Evolutionary conservation across 768 basidiomycete genomes (phyloP).

Genomic region (Auriscalpium microsporum): DNA sequence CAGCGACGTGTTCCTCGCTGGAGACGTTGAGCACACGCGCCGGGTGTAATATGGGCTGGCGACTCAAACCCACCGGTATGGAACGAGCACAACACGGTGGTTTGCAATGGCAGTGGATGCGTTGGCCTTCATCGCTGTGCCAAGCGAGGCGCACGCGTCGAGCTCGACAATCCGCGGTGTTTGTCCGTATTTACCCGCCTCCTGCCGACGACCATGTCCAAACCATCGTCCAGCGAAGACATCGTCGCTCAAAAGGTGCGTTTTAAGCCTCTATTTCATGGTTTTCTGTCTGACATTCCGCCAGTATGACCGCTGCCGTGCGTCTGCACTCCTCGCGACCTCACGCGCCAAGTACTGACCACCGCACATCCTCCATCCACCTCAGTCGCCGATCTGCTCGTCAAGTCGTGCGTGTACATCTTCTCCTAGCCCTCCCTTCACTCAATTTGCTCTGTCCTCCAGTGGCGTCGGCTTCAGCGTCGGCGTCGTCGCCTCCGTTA

Average conservation of each 20-base stretch:
- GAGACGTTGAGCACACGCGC: background rate
- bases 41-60: no score
- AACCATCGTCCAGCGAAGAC: conserved; percentile 81
- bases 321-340: background rate
- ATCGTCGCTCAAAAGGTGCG: conserved; percentile 81
- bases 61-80: conserved; percentile 46
- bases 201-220: conserved; percentile 34
- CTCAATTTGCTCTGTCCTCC: conserved; percentile 12
- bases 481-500: conserved; percentile 82
- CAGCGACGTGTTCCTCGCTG: conserved; percentile 38
- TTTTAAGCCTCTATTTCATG: background rate
- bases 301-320: conserved; percentile 77
- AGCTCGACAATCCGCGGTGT: background rate
- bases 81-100: conserved; percentile 64
- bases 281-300: background rate
- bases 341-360: conserved; percentile 5
- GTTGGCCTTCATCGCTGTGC: conserved; percentile 52
- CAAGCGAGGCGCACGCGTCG: background rate
- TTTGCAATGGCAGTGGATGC: conserved; percentile 58
- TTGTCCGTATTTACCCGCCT: conserved; percentile 5
- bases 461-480: conserved; percentile 86
- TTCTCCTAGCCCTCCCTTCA: background rate
- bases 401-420: conserved; percentile 64
- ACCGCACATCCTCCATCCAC: background rate
- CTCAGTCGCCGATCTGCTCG: conserved; percentile 69